Evolutionary conservation across 441 rosid species (phyloP).

Genomic region (Arabidopsis hybrid): DNA sequence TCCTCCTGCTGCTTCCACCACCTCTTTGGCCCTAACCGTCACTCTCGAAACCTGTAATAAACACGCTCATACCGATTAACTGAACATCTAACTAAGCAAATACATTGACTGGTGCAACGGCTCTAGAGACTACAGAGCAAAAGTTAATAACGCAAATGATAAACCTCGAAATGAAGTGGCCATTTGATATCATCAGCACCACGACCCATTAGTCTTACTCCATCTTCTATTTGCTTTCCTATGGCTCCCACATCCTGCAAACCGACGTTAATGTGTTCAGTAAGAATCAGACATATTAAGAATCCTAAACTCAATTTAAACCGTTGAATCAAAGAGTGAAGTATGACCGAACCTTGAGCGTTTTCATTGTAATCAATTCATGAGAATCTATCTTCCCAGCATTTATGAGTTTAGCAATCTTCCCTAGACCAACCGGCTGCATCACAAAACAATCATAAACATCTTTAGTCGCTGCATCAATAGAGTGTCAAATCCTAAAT

Average conservation of each 20-base stretch:
- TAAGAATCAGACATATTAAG: conserved; percentile 13
- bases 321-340: conserved; percentile 29
- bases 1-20: conserved; percentile 92
- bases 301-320: conserved; percentile 4
- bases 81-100: not conserved
- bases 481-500: not conserved
- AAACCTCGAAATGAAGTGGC: conserved; percentile 96
- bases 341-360: conserved; percentile 71
- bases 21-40: conserved; percentile 86
- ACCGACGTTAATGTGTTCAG: not conserved
- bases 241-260: conserved; percentile 79
- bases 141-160: conserved; percentile 1
- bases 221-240: conserved; percentile 91
- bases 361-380: conserved; percentile 94
- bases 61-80: not conserved
- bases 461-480: conserved; percentile 19
- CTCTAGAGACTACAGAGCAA: not conserved
- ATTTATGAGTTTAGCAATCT: conserved; percentile 88
- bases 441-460: conserved; percentile 28
- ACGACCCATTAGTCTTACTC: conserved; percentile 97
- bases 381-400: conserved; percentile 95
- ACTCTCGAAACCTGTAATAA: conserved; percentile 78
- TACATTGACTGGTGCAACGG: not conserved
- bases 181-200: conserved; percentile 86
- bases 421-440: conserved; percentile 97